Evolutionary conservation across 768 basidiomycete species (phyloP), one percentile per base, ranked within the genome.

Genomic region (Termitomyces sp.): DNA sequence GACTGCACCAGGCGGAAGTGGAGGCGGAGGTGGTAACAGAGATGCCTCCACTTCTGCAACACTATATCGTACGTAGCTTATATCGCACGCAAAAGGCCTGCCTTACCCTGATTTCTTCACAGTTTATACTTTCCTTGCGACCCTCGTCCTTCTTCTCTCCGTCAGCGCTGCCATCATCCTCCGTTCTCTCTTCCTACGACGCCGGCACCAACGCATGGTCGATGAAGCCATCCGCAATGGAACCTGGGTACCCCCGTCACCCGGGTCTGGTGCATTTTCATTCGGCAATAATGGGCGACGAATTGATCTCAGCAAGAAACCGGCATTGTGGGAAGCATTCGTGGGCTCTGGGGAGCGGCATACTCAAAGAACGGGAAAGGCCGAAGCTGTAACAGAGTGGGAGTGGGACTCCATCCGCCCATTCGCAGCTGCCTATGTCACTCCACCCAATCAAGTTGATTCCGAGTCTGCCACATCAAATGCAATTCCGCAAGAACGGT

Each of bases 81-180:
- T 10, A 43, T 20, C 49, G 40, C 18, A 40, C 14, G n/a, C 33
- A 3, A 23, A 46, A 14, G n/a, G 10, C 20, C 4, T 33, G 10
- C 6, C 50, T n/a, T 10, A 3, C 13, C 16, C 10, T 30, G 20
- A 51, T 33, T 28, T 35, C 30, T 2, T 28, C 10, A 33, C 65
- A 79, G 78, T 79, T 26, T 79, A 79, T 64, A 79, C 80, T 5
- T 80, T 82, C 61, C 76, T 82, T 51, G 87, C 87, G 3, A 88
- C 88, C 2, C 80, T 89, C 53, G 79, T 88, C 60, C 81, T 88
- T 23, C 80, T 89, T 20, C 79, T 89, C 26, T 75, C 77, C 43
- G 82, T 89, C n/a, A 87, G 86, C 9, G 81, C 81, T 2, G 85
- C 85, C 13, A 87, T 89, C 67, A 80, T 89, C 60, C 63, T 82